Base-by-base conservation (phyloP, 176 grass and related monocot genomes). In the Zizania latifolia region DNA sequence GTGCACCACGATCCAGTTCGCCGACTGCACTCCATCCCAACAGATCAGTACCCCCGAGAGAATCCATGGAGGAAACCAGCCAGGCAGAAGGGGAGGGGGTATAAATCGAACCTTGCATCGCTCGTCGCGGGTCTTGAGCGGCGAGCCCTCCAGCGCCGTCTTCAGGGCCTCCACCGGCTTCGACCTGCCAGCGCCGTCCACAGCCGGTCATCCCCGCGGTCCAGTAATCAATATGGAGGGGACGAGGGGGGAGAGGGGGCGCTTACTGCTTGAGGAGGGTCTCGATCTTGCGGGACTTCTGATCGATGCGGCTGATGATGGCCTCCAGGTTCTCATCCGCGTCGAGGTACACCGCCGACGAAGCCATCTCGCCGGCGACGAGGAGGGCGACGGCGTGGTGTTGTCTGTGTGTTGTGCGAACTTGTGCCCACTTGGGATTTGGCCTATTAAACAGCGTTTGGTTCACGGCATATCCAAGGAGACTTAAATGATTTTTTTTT, bases 241-340 rank as follows among this genome's bases (percentile, higher is more conserved):
- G 4, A 45, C 10, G 36, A 10, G n/a, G n/a, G n/a, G n/a, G n/a
- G n/a, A 29, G 67, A 34, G 23, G 60, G 5, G 16, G 8, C 19
- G 58, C 63, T 79, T 79, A 98, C 89, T 94, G 95, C 83, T 94
- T 99, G 76, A 99, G 95, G 74, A 90, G 89, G 43, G 77, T 90
- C 82, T 99, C 95, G 80, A 99, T 99, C 89, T 99, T 99, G 70
- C 87, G 92, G 44, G 92, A 99, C 81, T 99, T 99, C 84, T 99
- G 92, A 91, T 99, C 91, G 72, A 99, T 90, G 41, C 82, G 86
- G 37, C 51, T 74, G 76, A 99, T 94, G 64, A 99, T 92, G n/a
- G 91, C 95, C 78, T 94, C 95, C 14, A 94, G 82, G 63, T 99
- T 94, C 86, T 88, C 95, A 33, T 89, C 94, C 14, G 79, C 84